phyloP scores from a whole-genome alignment of 495 filamentous ascomycete genomes.

The Penicillium longicatenatum region DNA sequence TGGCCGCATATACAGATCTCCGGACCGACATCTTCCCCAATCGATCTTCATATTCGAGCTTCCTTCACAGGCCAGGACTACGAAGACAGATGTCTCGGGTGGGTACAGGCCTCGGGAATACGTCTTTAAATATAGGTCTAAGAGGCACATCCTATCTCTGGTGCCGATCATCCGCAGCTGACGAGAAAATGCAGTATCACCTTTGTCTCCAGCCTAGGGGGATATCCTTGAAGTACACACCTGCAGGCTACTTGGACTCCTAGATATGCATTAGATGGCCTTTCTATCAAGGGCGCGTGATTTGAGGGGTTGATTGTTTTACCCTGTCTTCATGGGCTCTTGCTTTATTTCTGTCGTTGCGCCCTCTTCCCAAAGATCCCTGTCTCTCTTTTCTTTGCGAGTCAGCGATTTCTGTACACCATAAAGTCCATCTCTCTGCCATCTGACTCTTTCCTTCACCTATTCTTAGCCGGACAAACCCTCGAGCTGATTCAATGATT shows the following conservation, averaged over 20 bases:
- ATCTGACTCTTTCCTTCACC: not conserved
- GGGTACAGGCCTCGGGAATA: too few species aligned
- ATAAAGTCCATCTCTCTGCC: too few species aligned
- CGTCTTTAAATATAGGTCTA: not conserved
- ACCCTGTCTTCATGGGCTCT: too few species aligned
- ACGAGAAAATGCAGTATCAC: not conserved
- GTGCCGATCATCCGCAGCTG: not conserved
- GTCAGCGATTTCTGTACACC: too few species aligned
- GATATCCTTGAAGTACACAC: not conserved
- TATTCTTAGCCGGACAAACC: not conserved
- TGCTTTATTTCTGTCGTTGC: too few species aligned
- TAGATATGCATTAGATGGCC: not conserved
- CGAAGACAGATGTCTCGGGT: not conserved
- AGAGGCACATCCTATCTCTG: not conserved
- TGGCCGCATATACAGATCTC: constrained; percentile 9
- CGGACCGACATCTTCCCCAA: constrained; percentile 21
- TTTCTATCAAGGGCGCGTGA: too few species aligned
- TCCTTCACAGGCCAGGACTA: not conserved
- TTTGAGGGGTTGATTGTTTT: too few species aligned
- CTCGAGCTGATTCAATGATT: not conserved
- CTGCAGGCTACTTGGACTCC: not conserved
- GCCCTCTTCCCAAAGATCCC: too few species aligned
- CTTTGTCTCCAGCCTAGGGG: not conserved
- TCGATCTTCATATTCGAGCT: not conserved
- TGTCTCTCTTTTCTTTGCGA: too few species aligned